These are phyloP conservation scores for rapeseed (Brassica napus) DNA, from an alignment of 345 rosid genomes.

Conservation along the genomic window DNA sequence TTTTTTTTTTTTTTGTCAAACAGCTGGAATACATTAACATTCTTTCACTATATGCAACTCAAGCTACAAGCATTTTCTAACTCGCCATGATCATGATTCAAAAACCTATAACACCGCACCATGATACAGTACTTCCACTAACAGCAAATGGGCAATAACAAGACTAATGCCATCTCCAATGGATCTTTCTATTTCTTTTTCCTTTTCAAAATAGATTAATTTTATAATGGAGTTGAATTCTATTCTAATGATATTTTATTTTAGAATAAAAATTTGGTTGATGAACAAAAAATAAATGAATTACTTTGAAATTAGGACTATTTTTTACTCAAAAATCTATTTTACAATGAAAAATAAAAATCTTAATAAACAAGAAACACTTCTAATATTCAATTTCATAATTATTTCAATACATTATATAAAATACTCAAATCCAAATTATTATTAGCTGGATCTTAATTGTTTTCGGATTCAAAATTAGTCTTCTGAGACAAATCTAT, in stretches of 20 bases:
- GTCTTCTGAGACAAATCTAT: too few relatives aligned
- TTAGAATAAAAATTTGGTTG: too few relatives aligned
- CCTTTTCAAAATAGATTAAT: not conserved
- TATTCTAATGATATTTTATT: too few relatives aligned
- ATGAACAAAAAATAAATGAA: too few relatives aligned
- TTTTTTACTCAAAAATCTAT: too few relatives aligned
- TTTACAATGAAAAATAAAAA: too few relatives aligned
- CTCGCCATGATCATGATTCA: constrained; percentile 1
- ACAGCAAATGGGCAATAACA: not conserved
- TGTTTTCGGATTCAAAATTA: too few relatives aligned
- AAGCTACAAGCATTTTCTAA: not conserved
- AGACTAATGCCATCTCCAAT: not conserved
- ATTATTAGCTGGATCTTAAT: not conserved
- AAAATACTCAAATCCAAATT: not conserved
- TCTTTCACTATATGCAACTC: not conserved
- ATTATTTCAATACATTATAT: not conserved
- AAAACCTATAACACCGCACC: constrained; percentile 10
- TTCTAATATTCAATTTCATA: not conserved
- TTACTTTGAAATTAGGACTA: too few relatives aligned
- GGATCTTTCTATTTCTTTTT: too few relatives aligned
- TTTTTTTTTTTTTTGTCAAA: too few relatives aligned
- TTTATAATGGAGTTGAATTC: too few relatives aligned
- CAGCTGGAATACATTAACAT: not conserved
- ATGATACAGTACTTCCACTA: not conserved
- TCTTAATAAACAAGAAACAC: not conserved